phyloP scores from a whole-genome alignment of 495 filamentous ascomycete genomes.

The Articulospora tetracladia region DNA sequence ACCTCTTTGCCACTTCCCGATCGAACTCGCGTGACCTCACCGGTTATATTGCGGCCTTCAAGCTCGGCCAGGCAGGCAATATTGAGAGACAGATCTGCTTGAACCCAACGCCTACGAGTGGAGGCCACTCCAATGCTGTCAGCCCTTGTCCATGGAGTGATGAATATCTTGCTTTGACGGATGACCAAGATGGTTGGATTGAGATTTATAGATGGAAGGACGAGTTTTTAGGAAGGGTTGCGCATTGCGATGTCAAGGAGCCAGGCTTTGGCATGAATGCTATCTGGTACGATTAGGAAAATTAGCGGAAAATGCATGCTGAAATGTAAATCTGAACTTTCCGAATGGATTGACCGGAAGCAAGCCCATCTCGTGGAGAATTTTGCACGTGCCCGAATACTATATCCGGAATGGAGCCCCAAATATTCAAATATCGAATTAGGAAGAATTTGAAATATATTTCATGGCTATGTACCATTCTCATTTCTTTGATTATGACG shows the following conservation, averaged over 20 bases:
- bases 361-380: no score
- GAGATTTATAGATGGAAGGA: constrained; percentile 82
- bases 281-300: constrained; percentile 74
- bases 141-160: constrained; percentile 76
- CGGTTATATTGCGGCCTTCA: constrained; percentile 77
- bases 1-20: constrained; percentile 78
- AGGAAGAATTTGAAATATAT: no score
- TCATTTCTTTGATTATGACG: no score
- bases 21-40: constrained; percentile 70
- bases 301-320: not conserved
- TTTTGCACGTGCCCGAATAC: no score
- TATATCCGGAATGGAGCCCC: no score
- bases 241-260: constrained; percentile 68
- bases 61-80: constrained; percentile 61
- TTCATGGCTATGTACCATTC: no score
- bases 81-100: constrained; percentile 74
- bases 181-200: constrained; percentile 80
- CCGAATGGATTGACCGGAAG: no score
- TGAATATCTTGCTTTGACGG: constrained; percentile 80
- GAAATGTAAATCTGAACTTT: no score
- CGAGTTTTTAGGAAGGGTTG: constrained; percentile 72
- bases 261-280: constrained; percentile 88
- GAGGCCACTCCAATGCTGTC: constrained; percentile 81
- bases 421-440: no score
- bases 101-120: constrained; percentile 79